Conservation (phyloP, 169 alveolate species). For the Plasmodium gonderi region DNA sequence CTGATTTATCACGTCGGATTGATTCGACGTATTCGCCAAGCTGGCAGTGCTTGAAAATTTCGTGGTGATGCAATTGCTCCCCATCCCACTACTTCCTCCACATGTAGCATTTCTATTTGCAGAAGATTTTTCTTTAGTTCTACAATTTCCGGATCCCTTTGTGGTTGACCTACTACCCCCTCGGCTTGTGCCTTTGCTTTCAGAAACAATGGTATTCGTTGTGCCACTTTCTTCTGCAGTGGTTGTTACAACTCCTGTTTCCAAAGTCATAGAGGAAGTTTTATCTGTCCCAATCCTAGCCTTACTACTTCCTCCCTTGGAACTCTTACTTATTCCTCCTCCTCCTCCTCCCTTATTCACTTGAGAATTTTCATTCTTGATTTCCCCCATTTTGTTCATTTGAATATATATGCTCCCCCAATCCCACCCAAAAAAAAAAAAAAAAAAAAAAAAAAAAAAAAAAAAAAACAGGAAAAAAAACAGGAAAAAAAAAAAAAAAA, state of each 20-base stretch:
- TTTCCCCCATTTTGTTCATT: slow-evolving; percentile 41
- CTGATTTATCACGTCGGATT: no score
- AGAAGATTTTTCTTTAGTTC: background rate
- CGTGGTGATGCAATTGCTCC: no score
- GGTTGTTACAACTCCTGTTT: no score
- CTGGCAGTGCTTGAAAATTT: no score
- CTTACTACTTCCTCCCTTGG: slow-evolving; percentile 31
- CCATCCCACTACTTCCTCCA: no score
- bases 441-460: background rate
- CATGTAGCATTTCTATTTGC: no score
- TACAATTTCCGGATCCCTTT: background rate
- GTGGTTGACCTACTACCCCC: background rate
- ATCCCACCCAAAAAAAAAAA: background rate
- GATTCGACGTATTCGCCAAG: no score
- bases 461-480: background rate
- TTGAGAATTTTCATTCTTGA: background rate
- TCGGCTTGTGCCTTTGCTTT: background rate
- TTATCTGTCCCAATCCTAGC: background rate
- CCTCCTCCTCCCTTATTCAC: slow-evolving; percentile 37
- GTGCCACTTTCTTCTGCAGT: no score
- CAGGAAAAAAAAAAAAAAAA: background rate
- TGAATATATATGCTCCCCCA: no score
- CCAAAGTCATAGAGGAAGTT: background rate
- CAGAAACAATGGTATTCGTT: no score
- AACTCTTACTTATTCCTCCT: slow-evolving; percentile 22